Conservation (phyloP, 371 early-diverging fungal species). For the Sporodiniella umbellata region DNA sequence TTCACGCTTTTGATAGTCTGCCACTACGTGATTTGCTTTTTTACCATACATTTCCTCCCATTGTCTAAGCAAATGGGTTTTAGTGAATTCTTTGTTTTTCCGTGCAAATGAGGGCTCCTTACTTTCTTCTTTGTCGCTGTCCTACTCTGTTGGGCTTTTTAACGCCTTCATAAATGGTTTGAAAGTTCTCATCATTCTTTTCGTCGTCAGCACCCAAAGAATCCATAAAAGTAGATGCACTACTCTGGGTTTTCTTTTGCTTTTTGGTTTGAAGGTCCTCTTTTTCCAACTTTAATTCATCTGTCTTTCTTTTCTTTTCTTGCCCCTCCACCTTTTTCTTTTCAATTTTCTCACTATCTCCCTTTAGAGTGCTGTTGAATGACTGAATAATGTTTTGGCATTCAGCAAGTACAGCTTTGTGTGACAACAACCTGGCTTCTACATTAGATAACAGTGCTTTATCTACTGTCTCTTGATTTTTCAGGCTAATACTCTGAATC, state of each 20-base stretch:
- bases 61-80: conserved; percentile 14
- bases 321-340: conserved; percentile 5
- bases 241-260: neutral
- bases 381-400: conserved; percentile 13
- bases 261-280: conserved; percentile 3
- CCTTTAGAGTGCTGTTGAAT: conserved; percentile 19
- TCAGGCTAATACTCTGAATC: conserved; percentile 2
- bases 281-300: conserved; percentile 7
- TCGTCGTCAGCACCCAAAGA: conserved; percentile 23
- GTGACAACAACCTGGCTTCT: conserved; percentile 28
- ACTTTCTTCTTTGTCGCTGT: conserved; percentile 44
- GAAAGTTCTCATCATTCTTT: conserved; percentile 24
- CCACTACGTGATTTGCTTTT: conserved; percentile 37
- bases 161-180: conserved; percentile 37
- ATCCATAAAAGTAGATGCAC: conserved; percentile 32
- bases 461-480: neutral
- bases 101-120: no score
- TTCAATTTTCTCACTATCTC: conserved; percentile 17
- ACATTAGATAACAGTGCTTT: conserved; percentile 15
- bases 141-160: conserved; percentile 41
- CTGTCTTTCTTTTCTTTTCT: conserved; percentile 5
- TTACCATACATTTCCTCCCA: conserved; percentile 42
- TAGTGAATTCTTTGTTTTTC: no score
- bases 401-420: conserved; percentile 23
- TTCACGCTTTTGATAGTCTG: conserved; percentile 25